These are phyloP conservation scores for Chaetomium sp. DNA, from an alignment of 2,329 filamentous ascomycete species.

Conservation along the genomic window DNA sequence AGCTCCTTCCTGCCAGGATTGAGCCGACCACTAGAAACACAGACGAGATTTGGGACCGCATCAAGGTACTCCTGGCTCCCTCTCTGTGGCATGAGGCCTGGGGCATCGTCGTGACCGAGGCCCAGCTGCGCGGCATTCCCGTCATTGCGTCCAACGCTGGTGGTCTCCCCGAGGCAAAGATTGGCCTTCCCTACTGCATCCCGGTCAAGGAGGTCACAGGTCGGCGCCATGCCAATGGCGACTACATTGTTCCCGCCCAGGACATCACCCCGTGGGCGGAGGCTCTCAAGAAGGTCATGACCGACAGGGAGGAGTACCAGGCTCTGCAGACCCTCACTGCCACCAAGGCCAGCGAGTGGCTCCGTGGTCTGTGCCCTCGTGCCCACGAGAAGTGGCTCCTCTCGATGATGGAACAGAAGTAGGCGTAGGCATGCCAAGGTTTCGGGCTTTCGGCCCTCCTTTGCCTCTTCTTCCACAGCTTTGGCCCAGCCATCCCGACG, in stretches of 20 bases:
- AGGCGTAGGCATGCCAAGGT: not conserved
- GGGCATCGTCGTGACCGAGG: slow-evolving; percentile 36
- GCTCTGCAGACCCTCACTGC: slow-evolving; percentile 26
- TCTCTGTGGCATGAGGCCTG: slow-evolving; percentile 36
- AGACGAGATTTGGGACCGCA: slow-evolving; percentile 35
- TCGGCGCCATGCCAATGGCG: slow-evolving; percentile 26
- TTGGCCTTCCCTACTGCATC: slow-evolving; percentile 32
- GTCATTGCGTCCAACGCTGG: slow-evolving; percentile 35
- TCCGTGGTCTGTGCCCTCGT: slow-evolving; percentile 23
- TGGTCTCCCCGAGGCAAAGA: slow-evolving; percentile 34
- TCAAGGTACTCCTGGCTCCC: slow-evolving; percentile 35
- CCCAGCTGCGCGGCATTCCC: slow-evolving; percentile 36
- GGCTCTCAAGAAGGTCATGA: slow-evolving; percentile 29
- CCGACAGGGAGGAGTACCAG: slow-evolving; percentile 26
- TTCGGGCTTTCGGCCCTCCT: too few relatives aligned
- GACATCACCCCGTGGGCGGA: slow-evolving; percentile 32
- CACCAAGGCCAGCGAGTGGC: slow-evolving; percentile 29
- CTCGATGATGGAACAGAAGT: slow-evolving; percentile 30
- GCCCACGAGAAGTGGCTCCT: slow-evolving; percentile 35
- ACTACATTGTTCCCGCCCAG: slow-evolving; percentile 33
- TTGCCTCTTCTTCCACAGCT: not conserved
- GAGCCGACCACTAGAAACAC: slow-evolving; percentile 31
- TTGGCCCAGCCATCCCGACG: not conserved
- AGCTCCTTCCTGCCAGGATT: slow-evolving; percentile 19
- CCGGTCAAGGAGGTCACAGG: slow-evolving; percentile 34